These are phyloP conservation scores for Emericellopsis terricola DNA, from an alignment of 495 filamentous ascomycete species.

Conservation along the genomic window DNA sequence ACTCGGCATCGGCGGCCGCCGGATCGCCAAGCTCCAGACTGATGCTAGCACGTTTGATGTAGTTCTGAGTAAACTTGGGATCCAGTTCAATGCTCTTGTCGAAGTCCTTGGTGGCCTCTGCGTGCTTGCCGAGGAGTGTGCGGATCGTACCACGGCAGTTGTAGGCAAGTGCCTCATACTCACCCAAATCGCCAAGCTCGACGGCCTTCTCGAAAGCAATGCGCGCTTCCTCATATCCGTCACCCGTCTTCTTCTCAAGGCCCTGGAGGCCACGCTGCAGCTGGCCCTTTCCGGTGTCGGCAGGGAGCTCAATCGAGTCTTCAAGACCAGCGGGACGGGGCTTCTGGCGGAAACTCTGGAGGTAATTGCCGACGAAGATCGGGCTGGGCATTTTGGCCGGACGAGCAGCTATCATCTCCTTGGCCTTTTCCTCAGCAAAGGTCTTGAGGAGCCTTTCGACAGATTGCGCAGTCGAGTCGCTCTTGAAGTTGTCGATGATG, in stretches of 20 bases:
- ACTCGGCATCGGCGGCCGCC: slow-evolving; percentile 73
- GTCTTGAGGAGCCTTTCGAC: slow-evolving; percentile 93
- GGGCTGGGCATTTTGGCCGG: slow-evolving; percentile 65
- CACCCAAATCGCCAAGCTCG: slow-evolving; percentile 55
- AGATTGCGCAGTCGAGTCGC: slow-evolving; percentile 67
- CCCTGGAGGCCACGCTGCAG: slow-evolving; percentile 64
- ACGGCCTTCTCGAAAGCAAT: slow-evolving; percentile 75
- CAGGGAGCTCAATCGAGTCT: slow-evolving; percentile 52
- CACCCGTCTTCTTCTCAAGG: slow-evolving; percentile 68
- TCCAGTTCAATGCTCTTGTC: slow-evolving; percentile 84
- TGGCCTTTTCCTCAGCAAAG: slow-evolving; percentile 84
- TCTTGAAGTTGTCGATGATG: slow-evolving; percentile 93
- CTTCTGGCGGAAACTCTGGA: slow-evolving; percentile 85
- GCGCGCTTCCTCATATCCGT: slow-evolving; percentile 77
- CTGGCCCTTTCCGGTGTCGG: slow-evolving; percentile 68
- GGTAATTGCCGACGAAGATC: slow-evolving; percentile 94
- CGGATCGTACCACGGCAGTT: slow-evolving; percentile 94
- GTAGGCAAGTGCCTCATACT: slow-evolving; percentile 77
- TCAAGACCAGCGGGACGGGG: slow-evolving; percentile 68
- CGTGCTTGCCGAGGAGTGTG: slow-evolving; percentile 77
- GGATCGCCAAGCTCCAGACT: slow-evolving; percentile 84
- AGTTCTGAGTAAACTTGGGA: slow-evolving; percentile 79
- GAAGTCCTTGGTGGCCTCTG: slow-evolving; percentile 63
- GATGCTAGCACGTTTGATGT: slow-evolving; percentile 97
- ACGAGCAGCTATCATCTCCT: slow-evolving; percentile 62